Conservation (phyloP, 768 basidiomycete genomes). For the Paxillus ammoniavirescens region DNA sequence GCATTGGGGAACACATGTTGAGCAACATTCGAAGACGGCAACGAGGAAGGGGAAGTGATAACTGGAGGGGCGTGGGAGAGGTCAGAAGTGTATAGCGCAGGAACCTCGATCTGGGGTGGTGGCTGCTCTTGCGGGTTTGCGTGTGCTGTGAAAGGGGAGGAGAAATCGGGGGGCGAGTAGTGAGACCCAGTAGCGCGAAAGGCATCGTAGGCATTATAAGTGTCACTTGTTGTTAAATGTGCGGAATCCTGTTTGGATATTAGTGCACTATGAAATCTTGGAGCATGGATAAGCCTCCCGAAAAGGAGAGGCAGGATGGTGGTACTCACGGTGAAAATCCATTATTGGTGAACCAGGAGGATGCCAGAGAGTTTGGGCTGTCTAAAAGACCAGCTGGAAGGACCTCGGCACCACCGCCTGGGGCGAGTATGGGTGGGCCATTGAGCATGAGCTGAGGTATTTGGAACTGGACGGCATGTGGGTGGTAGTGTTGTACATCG, state of each 20-base stretch:
- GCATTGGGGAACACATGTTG: slow-evolving; percentile 5
- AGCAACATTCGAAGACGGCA: slow-evolving; percentile 3
- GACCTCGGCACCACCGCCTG: slow-evolving; percentile 74
- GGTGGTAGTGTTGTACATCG: slow-evolving; percentile 2
- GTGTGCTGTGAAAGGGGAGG: not conserved
- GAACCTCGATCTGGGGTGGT: slow-evolving; percentile 1
- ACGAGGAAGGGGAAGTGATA: not conserved
- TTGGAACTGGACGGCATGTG: slow-evolving; percentile 48
- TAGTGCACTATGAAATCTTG: slow-evolving; percentile 23
- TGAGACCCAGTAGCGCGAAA: slow-evolving; percentile 1
- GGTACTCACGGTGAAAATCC: slow-evolving; percentile 36
- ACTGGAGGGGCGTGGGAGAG: not conserved
- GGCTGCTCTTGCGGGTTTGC: slow-evolving; percentile 6
- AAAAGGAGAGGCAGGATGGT: not conserved
- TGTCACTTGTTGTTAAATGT: not conserved
- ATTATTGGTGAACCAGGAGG: slow-evolving; percentile 52
- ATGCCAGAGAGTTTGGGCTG: slow-evolving; percentile 27
- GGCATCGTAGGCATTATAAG: not conserved
- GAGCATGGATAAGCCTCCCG: slow-evolving; percentile 10
- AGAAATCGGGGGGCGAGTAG: not conserved
- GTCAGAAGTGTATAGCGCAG: slow-evolving; percentile 7
- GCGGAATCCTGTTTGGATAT: slow-evolving; percentile 15
- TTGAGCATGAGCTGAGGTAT: slow-evolving; percentile 64
- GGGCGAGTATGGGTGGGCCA: slow-evolving; percentile 59
- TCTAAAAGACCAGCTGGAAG: slow-evolving; percentile 46